These are phyloP conservation scores for Aspergillus viridinutans DNA, from an alignment of 2,329 filamentous ascomycete species.

Conservation along the genomic window DNA sequence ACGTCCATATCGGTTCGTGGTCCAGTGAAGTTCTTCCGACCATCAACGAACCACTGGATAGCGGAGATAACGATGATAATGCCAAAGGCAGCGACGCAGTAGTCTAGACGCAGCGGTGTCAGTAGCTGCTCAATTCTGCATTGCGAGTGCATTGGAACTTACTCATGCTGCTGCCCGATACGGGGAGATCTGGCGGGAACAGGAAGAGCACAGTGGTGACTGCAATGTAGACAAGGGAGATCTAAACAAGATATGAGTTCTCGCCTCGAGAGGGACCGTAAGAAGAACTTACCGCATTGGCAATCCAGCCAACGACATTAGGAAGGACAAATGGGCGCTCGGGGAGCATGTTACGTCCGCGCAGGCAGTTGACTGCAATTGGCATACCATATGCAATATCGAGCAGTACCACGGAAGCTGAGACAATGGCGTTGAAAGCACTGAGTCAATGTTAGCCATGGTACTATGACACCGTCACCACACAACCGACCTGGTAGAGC, in stretches of 20 bases:
- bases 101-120: constrained; percentile 24
- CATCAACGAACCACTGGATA: constrained; percentile 58
- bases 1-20: constrained; percentile 45
- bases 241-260: constrained; percentile 38
- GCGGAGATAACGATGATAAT: constrained; percentile 55
- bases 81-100: constrained; percentile 51
- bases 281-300: constrained; percentile 49
- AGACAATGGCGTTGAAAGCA: constrained; percentile 69
- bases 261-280: neutral
- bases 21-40: constrained; percentile 57
- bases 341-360: constrained; percentile 63
- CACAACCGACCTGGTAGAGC: constrained; percentile 44
- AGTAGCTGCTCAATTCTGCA: neutral
- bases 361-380: constrained; percentile 63
- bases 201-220: constrained; percentile 73
- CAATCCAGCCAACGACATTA: constrained; percentile 53
- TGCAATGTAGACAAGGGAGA: constrained; percentile 57
- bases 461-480: constrained; percentile 16
- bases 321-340: constrained; percentile 56
- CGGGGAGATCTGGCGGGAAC: constrained; percentile 65
- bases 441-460: constrained; percentile 24
- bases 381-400: constrained; percentile 72
- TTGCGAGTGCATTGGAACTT: constrained; percentile 21
- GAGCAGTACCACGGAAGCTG: constrained; percentile 67
- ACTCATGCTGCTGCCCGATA: constrained; percentile 67